These are phyloP conservation scores for Lactifluus volemus DNA, from an alignment of 768 basidiomycete genomes.

Conservation along the genomic window DNA sequence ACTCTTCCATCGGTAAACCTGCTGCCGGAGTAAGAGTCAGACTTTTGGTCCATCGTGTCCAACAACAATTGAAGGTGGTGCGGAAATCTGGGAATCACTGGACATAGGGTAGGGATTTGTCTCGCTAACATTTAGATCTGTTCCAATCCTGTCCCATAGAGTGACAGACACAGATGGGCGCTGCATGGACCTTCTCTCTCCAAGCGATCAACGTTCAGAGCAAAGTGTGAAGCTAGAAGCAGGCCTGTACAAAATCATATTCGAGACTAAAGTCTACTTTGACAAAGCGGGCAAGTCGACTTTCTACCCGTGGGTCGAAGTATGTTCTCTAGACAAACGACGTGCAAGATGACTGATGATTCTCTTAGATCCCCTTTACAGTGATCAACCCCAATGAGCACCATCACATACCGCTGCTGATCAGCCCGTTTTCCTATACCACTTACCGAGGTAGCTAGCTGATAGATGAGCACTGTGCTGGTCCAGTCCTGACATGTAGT, in stretches of 20 bases:
- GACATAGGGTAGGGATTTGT: slow-evolving; percentile 45
- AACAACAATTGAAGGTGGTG: slow-evolving; percentile 25
- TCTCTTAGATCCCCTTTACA: slow-evolving; percentile 57
- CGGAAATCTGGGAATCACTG: slow-evolving; percentile 42
- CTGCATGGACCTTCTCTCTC: slow-evolving; percentile 65
- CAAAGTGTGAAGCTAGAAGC: slow-evolving; percentile 39
- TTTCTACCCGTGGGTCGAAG: slow-evolving; percentile 92
- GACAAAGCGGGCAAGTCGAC: slow-evolving; percentile 49
- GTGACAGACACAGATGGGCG: slow-evolving; percentile 77
- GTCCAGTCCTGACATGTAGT: slow-evolving; percentile 1
- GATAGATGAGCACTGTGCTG: background rate
- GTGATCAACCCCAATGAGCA: slow-evolving; percentile 69
- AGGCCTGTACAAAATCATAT: slow-evolving; percentile 70
- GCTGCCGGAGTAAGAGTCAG: slow-evolving; percentile 58
- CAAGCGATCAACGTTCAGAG: slow-evolving; percentile 37
- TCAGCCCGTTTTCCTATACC: slow-evolving; percentile 87
- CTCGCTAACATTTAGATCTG: background rate
- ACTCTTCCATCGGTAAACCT: slow-evolving; percentile 76
- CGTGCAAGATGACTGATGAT: background rate
- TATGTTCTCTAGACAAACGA: slow-evolving; percentile 26
- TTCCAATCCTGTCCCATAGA: slow-evolving; percentile 32
- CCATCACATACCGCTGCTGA: slow-evolving; percentile 85
- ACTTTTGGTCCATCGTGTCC: slow-evolving; percentile 43
- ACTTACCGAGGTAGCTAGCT: slow-evolving; percentile 94
- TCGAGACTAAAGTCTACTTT: slow-evolving; percentile 80